Conservation (phyloP, 2,329 filamentous ascomycete species). For the Alternaria arborescens region DNA sequence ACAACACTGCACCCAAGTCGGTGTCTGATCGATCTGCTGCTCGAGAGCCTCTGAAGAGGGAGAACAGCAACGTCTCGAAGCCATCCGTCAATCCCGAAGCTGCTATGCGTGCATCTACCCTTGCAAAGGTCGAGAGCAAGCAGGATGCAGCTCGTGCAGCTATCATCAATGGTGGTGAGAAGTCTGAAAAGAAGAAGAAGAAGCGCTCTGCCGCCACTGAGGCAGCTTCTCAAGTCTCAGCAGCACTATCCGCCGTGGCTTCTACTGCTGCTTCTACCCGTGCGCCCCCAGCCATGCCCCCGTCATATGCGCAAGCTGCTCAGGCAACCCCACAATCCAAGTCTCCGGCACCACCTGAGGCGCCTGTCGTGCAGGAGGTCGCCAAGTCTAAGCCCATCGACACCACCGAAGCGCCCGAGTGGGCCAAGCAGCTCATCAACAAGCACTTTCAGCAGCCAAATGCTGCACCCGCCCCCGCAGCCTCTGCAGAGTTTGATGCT, state of each 20-base stretch:
- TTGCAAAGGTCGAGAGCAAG: slow-evolving; percentile 54
- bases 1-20: slow-evolving; percentile 45
- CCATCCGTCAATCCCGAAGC: slow-evolving; percentile 50
- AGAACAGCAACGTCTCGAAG: slow-evolving; percentile 43
- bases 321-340: slow-evolving; percentile 42
- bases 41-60: slow-evolving; percentile 49
- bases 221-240: slow-evolving; percentile 56
- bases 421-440: slow-evolving; percentile 48
- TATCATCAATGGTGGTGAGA: slow-evolving; percentile 52
- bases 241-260: slow-evolving; percentile 11
- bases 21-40: slow-evolving; percentile 47
- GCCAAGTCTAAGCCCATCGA: slow-evolving; percentile 26
- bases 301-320: slow-evolving; percentile 55
- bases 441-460: slow-evolving; percentile 39
- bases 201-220: slow-evolving; percentile 64
- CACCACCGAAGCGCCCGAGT: slow-evolving; percentile 44
- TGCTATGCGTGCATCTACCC: slow-evolving; percentile 51
- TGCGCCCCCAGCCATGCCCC: slow-evolving; percentile 23
- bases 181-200: slow-evolving; percentile 68
- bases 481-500: slow-evolving; percentile 53
- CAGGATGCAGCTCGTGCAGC: slow-evolving; percentile 53
- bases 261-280: slow-evolving; percentile 28
- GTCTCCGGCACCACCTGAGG: slow-evolving; percentile 40
- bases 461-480: slow-evolving; percentile 21
- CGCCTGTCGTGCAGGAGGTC: slow-evolving; percentile 20